Base-by-base conservation (phyloP, 1,139 yeast species). In the Yamadazyma atmosphaerica region DNA sequence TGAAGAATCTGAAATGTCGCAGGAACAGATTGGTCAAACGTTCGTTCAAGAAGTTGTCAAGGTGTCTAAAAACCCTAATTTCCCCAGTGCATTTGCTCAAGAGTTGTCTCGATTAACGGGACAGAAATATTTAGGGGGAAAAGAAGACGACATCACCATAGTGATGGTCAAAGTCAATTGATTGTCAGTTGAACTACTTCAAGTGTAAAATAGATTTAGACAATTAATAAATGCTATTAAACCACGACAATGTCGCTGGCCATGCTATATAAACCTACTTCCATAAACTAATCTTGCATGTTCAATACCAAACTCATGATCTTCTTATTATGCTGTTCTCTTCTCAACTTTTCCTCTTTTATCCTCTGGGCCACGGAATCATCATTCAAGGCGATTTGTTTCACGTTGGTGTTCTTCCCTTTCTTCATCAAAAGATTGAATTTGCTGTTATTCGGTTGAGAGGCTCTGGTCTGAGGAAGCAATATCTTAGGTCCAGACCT, bases 131-230 rank as follows among this genome's bases (percentile, higher is more conserved):
- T 70, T 80, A 45, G 98, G 98, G 29, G 98, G 98, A 19, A 92
- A 92, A 62, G 95, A 89, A 38, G 98, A 92, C 63, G 98, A 92
- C 60, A 84, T 90, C 26, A 88, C 98, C 0, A 79, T 86, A 12
- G 83, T 90, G 1, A 72, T 86, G 53, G 79, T 89, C 21, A 73
- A 74, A 54, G 84, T 83, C 25, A 30, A 30, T 19, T 30, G 16
- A 17, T 16, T 16, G 84, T 83, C 24, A 30, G 19, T 19, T 30
- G 9, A 17, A 14, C 12, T n/a, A 16, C 10, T 7, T 17, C 15
- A 16, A 11, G 12, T 21, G 23, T 12, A 17, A 24, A 21, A 32
- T 16, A 11, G 9, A 21, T n/a, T n/a, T 34, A 32, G 21, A 32
- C 28, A 18, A n/a, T 13, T 15, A 5, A n/a, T 32, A 22, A 14